Evolutionary conservation across 2,329 filamentous ascomycete genomes (phyloP).

Genomic region (Fusarium setosum): DNA sequence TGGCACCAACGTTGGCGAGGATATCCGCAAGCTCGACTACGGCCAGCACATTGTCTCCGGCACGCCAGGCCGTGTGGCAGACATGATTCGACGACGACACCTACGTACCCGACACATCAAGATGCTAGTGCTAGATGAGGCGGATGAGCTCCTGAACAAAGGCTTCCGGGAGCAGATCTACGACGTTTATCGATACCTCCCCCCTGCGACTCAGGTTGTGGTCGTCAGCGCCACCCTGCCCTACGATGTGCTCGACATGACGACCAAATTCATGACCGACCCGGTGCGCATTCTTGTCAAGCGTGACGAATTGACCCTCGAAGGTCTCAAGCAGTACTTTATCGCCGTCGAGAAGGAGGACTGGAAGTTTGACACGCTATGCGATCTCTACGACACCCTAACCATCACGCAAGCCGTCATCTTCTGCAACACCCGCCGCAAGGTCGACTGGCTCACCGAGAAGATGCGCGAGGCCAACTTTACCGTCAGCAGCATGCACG

Average conservation of each 20-base stretch:
- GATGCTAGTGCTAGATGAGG: slow-evolving; percentile 72
- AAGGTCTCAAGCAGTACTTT: slow-evolving; percentile 98
- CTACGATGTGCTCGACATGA: slow-evolving; percentile 98
- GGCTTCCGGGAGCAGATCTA: slow-evolving; percentile 99
- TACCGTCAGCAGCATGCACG: slow-evolving; percentile 98
- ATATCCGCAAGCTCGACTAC: slow-evolving; percentile 97
- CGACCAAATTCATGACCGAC: slow-evolving; percentile 99
- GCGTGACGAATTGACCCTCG: slow-evolving; percentile 97
- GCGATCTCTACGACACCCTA: slow-evolving; percentile 97
- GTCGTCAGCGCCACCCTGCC: slow-evolving; percentile 96
- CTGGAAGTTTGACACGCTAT: slow-evolving; percentile 99
- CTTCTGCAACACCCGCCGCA: slow-evolving; percentile 98
- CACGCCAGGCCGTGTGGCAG: slow-evolving; percentile 90
- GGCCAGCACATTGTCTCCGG: slow-evolving; percentile 98
- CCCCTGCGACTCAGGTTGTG: slow-evolving; percentile 97
- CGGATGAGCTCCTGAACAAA: slow-evolving; percentile 80
- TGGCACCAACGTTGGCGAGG: slow-evolving; percentile 96
- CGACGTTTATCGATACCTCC: slow-evolving; percentile 97
- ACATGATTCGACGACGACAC: slow-evolving; percentile 70
- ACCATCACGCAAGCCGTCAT: slow-evolving; percentile 99
- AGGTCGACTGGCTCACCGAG: slow-evolving; percentile 99
- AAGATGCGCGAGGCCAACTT: slow-evolving; percentile 99
- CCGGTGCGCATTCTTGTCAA: slow-evolving; percentile 97
- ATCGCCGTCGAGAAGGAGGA: slow-evolving; percentile 99
- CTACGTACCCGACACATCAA: slow-evolving; percentile 71